Conservation (phyloP, 2,329 filamentous ascomycete species). For the Penicillium sp. region DNA sequence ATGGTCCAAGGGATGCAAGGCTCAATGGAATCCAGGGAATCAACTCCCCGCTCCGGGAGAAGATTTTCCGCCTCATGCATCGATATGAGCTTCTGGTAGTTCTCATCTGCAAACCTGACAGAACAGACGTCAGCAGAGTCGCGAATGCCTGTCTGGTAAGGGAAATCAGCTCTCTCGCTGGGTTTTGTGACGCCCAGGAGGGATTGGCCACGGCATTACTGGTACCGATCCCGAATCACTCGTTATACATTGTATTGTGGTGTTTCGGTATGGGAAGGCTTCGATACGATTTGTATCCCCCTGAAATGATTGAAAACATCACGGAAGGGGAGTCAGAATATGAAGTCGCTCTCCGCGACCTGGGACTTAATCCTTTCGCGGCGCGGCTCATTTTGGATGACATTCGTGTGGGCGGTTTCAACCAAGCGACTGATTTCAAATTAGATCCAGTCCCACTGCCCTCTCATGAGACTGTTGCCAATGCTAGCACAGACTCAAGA, state of each 20-base stretch:
- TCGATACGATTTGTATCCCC: not conserved
- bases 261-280: slow-evolving; percentile 36
- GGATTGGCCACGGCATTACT: not conserved
- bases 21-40: not conserved
- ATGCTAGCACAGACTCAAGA: not conserved
- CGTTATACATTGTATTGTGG: slow-evolving; percentile 27
- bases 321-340: slow-evolving; percentile 50
- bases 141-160: not conserved
- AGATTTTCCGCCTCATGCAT: not conserved
- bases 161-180: not conserved
- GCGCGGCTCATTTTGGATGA: slow-evolving; percentile 53
- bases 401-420: not conserved
- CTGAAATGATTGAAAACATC: slow-evolving; percentile 40
- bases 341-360: slow-evolving; percentile 46
- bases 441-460: not conserved
- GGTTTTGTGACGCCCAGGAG: not conserved
- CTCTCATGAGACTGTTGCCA: not conserved
- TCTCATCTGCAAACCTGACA: not conserved
- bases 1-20: not conserved
- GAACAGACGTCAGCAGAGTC: not conserved
- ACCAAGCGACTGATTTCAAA: not conserved
- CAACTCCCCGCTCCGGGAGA: not conserved
- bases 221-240: slow-evolving; percentile 12
- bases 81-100: not conserved
- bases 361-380: slow-evolving; percentile 62